Evolutionary conservation across 2,329 filamentous ascomycete species (phyloP).

Genomic region (Verticillium nubilum): DNA sequence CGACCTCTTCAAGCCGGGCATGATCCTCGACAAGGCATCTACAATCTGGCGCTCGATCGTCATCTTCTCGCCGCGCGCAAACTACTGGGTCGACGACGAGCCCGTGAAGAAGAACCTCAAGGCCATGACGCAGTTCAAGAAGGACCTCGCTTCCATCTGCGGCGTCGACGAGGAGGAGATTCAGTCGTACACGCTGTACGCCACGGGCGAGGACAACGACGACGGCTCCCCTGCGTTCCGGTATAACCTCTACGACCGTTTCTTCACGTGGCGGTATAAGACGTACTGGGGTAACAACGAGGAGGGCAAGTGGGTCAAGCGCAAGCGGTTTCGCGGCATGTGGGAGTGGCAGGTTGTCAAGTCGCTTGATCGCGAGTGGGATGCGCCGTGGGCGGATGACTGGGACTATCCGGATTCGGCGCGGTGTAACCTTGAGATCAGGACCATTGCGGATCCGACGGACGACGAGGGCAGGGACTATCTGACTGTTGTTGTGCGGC

Average conservation of each 20-base stretch:
- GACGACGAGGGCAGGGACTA: neutral
- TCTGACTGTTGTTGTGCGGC: neutral
- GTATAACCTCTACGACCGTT: neutral
- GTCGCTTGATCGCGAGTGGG: neutral
- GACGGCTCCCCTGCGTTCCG: neutral
- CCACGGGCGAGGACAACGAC: neutral
- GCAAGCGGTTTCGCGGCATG: neutral
- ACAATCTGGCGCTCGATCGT: neutral
- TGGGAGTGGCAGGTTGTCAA: neutral
- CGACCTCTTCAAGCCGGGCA: slow-evolving; percentile 28
- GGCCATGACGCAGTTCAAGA: neutral
- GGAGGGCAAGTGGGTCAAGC: neutral
- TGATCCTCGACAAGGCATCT: slow-evolving; percentile 11
- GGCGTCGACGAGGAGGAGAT: neutral
- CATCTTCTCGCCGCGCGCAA: neutral
- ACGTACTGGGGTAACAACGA: neutral
- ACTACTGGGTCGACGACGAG: neutral
- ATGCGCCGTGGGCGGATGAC: neutral
- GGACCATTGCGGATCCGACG: neutral
- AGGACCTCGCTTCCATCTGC: neutral
- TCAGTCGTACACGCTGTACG: neutral
- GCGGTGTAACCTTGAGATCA: neutral
- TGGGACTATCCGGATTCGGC: neutral
- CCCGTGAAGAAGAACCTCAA: neutral
- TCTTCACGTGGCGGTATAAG: slow-evolving; percentile 1